Base-by-base conservation (phyloP, 768 basidiomycete species). In the Gymnopilus dilepis region DNA sequence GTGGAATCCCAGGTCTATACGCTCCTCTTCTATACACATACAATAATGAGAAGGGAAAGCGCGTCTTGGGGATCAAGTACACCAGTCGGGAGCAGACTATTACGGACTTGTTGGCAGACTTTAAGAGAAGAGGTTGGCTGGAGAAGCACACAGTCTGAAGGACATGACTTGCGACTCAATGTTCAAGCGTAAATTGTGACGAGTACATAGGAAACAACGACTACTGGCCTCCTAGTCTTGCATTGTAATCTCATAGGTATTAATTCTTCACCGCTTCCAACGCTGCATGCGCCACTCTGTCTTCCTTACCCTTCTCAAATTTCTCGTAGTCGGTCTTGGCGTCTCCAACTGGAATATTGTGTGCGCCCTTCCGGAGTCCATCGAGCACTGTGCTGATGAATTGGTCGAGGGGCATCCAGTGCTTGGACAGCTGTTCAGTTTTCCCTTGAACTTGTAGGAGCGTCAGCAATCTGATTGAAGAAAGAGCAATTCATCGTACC, bases 341-440 rank as follows among this genome's bases (percentile, higher is more conserved):
- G 15, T 47, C 59, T 7, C 76, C 77, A 4, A 66, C 60, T 9
- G 70, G 30, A 26, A 79, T 72, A 38, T 70, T 65, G 3, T 56
- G 56, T 15, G 74, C 70, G 0, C 75, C 76, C n/a, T 67, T 66
- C 37, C 64, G 59, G n/a, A 77, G 64, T n/a, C 69, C 73, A 22
- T 70, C 70, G 60, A 76, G 64, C 19, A 69, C 73, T 22, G 70
- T 60, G 56, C 75, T 71, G 7, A 77, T 83, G 64, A 80, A 86
- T 58, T 80, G 74, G 38, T 78, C 77, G 24, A 84, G 69, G 0
- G 83, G 80, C 80, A 87, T 82, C 85, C 83, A 87, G 47, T 78
- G 69, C 56, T 83, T 84, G 24, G 82, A 82, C 13, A 86, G 66
- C 22, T 56, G 68, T 54, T 77, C 75, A 0, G 81, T 80, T 0